phyloP scores from a whole-genome alignment of 2,329 filamentous ascomycete species.

The Trichoderma sp. region DNA sequence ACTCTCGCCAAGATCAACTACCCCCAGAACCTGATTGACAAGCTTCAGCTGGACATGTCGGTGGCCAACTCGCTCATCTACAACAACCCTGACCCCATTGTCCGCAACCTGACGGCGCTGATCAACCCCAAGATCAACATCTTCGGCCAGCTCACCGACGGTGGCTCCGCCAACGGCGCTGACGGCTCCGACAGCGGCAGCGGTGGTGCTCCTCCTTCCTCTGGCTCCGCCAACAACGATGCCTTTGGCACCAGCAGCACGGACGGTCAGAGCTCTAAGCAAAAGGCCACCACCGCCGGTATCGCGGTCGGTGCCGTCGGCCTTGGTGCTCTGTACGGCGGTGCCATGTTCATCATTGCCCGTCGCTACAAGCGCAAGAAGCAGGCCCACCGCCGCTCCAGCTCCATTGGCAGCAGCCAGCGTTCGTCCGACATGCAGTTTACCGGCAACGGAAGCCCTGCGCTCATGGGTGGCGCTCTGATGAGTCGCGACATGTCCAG shows the following conservation, averaged over 20 bases:
- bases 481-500: slow-evolving; percentile 59
- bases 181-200: neutral
- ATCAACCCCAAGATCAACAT: slow-evolving; percentile 76
- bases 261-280: slow-evolving; percentile 58
- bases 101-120: slow-evolving; percentile 72
- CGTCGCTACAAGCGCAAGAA: slow-evolving; percentile 87
- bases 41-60: slow-evolving; percentile 68
- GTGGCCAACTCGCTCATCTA: slow-evolving; percentile 75
- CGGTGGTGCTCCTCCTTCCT: slow-evolving; percentile 3
- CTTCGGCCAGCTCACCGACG: slow-evolving; percentile 43
- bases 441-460: slow-evolving; percentile 53
- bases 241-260: slow-evolving; percentile 48
- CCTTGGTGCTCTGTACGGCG: slow-evolving; percentile 84
- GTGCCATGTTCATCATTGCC: slow-evolving; percentile 91
- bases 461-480: slow-evolving; percentile 71
- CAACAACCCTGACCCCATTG: slow-evolving; percentile 65
- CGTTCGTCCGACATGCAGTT: slow-evolving; percentile 57
- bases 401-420: slow-evolving; percentile 64
- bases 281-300: slow-evolving; percentile 64
- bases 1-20: slow-evolving; percentile 72
- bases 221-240: slow-evolving; percentile 38
- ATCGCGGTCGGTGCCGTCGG: slow-evolving; percentile 77
- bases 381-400: slow-evolving; percentile 73
- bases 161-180: slow-evolving; percentile 40
- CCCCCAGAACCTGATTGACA: slow-evolving; percentile 68